Evolutionary conservation across 306 rosid species (phyloP).

Genomic region (Fagus sylvatica): DNA sequence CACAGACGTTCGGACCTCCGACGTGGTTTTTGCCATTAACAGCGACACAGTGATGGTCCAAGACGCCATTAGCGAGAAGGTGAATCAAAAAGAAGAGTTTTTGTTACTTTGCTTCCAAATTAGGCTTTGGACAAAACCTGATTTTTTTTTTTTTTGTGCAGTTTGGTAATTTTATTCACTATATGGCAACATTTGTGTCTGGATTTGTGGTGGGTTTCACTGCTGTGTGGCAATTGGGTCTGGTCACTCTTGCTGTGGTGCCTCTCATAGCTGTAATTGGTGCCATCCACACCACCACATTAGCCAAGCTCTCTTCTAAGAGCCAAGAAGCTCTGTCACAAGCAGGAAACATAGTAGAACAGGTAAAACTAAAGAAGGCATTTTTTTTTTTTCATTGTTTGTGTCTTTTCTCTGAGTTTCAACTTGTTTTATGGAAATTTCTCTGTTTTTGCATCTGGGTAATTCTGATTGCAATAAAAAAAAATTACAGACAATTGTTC

Average conservation of each 20-base stretch:
- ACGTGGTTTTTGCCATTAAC: constrained; percentile 87
- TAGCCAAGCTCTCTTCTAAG: constrained; percentile 80
- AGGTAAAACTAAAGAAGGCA: constrained; percentile 44
- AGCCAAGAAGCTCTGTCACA: constrained; percentile 90
- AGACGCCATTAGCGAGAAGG: constrained; percentile 99
- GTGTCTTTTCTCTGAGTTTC: not conserved
- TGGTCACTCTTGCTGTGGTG: constrained; percentile 92
- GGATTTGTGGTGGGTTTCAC: constrained; percentile 96
- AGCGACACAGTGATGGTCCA: constrained; percentile 95
- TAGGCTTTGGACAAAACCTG: constrained; percentile 10
- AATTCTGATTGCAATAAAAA: constrained; percentile 26
- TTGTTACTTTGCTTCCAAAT: not conserved
- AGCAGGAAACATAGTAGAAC: constrained; percentile 93
- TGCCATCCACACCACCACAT: constrained; percentile 76
- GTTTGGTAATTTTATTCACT: constrained; percentile 95
- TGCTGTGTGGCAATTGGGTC: constrained; percentile 96
- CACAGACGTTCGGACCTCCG: constrained; percentile 91
- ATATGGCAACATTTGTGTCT: constrained; percentile 96
- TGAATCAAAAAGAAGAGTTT: constrained; percentile 28
- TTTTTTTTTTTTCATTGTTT: not conserved
- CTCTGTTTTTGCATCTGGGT: constrained; percentile 27
- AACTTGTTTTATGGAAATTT: not conserved
- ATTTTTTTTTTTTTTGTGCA: constrained; percentile 39
- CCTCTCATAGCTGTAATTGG: constrained; percentile 95
- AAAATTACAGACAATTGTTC: constrained; percentile 72